phyloP scores from a whole-genome alignment of 192 early-diverging fungal genomes.

The Mortierella antarctica region DNA sequence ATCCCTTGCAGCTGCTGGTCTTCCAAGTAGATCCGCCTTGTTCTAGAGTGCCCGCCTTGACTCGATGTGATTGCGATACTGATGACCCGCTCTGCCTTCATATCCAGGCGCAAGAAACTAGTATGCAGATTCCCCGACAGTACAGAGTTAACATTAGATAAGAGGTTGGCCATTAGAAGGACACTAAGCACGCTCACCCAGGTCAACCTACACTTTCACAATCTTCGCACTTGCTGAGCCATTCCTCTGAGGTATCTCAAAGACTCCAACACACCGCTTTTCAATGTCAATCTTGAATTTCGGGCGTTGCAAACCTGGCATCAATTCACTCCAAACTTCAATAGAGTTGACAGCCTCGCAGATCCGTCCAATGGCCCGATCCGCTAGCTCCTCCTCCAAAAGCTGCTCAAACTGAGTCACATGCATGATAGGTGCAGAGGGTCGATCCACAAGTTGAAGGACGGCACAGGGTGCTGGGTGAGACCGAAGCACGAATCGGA shows the following conservation, averaged over 20 bases:
- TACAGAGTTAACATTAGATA: neutral
- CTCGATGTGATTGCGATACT: slow-evolving; percentile 21
- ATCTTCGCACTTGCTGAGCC: neutral
- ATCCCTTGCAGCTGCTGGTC: slow-evolving; percentile 16
- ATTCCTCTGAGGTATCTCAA: slow-evolving; percentile 12
- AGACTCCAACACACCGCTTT: slow-evolving; percentile 44
- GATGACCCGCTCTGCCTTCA: slow-evolving; percentile 20
- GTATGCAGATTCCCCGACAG: too few species aligned
- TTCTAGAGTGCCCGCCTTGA: slow-evolving; percentile 1
- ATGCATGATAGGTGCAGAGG: slow-evolving; percentile 34
- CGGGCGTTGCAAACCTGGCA: slow-evolving; percentile 17
- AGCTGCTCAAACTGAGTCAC: slow-evolving; percentile 40
- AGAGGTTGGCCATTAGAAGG: neutral
- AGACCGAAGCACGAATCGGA: slow-evolving; percentile 39
- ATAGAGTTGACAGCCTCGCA: slow-evolving; percentile 43
- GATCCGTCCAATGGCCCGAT: slow-evolving; percentile 26
- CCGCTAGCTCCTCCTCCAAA: slow-evolving; percentile 33
- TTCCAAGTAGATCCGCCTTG: slow-evolving; percentile 16
- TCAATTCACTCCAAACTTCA: slow-evolving; percentile 10
- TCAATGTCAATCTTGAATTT: slow-evolving; percentile 48
- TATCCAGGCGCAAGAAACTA: slow-evolving; percentile 14
- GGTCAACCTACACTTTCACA: slow-evolving; percentile 16
- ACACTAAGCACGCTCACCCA: neutral
- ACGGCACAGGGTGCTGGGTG: slow-evolving; percentile 42
- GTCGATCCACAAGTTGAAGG: slow-evolving; percentile 39